Conservation (phyloP, 2,329 filamentous ascomycete species). For the Metarhizium guizhouense region DNA sequence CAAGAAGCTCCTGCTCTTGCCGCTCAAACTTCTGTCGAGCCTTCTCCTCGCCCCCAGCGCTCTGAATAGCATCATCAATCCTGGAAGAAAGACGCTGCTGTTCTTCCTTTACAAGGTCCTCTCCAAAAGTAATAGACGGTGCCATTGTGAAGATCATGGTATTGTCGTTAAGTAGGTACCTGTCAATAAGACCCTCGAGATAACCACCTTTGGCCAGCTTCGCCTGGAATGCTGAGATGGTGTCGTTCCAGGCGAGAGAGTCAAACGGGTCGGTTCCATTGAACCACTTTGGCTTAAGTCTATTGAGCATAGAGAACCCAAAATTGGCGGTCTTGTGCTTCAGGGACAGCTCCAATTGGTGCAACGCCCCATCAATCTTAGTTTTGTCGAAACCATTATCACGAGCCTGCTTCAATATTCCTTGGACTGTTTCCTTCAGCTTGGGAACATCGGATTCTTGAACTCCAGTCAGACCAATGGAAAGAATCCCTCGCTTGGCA, state of each 20-base stretch:
- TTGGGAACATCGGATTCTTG: slow-evolving; percentile 68
- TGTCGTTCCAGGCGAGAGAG: slow-evolving; percentile 84
- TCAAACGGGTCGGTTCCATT: slow-evolving; percentile 90
- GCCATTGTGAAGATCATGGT: slow-evolving; percentile 92
- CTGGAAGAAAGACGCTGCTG: slow-evolving; percentile 63
- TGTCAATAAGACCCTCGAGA: slow-evolving; percentile 75
- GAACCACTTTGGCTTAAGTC: slow-evolving; percentile 89
- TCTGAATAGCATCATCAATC: slow-evolving; percentile 58
- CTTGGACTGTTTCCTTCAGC: slow-evolving; percentile 65
- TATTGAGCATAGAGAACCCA: slow-evolving; percentile 81
- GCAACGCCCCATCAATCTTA: slow-evolving; percentile 89
- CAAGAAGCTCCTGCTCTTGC: slow-evolving; percentile 70
- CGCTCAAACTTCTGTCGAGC: slow-evolving; percentile 65
- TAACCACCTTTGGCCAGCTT: slow-evolving; percentile 70
- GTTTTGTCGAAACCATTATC: slow-evolving; percentile 75
- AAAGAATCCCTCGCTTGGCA: slow-evolving; percentile 72
- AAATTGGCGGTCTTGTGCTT: slow-evolving; percentile 98
- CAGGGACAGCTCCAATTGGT: slow-evolving; percentile 84
- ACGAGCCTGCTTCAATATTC: slow-evolving; percentile 60
- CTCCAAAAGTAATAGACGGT: slow-evolving; percentile 66
- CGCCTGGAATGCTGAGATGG: slow-evolving; percentile 71
- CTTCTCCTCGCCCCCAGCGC: slow-evolving; percentile 61
- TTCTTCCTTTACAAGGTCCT: slow-evolving; percentile 71
- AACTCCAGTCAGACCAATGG: slow-evolving; percentile 85
- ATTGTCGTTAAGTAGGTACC: slow-evolving; percentile 81